Conservation (phyloP, 1,284 basidiomycete genomes). For the Tilletia horrida region DNA sequence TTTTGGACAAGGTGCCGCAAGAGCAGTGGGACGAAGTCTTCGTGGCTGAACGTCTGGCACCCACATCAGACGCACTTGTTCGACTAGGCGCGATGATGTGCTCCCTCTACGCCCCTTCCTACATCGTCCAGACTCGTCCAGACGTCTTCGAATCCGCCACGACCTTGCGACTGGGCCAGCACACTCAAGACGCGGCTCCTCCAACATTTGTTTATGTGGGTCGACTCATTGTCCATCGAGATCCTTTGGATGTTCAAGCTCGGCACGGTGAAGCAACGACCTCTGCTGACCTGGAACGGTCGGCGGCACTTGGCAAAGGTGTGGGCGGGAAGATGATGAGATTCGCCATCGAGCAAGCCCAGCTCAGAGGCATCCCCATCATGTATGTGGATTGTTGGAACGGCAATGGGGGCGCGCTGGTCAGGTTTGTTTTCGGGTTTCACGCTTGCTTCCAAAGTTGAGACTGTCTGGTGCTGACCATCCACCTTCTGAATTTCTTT, state of each 20-base stretch:
- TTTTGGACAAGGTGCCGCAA: background rate
- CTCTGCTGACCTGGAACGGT: background rate
- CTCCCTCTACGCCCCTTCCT: background rate
- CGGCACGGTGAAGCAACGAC: background rate
- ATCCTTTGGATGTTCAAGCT: background rate
- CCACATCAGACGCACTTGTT: background rate
- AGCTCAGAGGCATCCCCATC: slow-evolving; percentile 11
- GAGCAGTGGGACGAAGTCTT: background rate
- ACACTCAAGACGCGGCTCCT: background rate
- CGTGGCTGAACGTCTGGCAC: background rate
- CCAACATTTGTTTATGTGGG: slow-evolving; percentile 28
- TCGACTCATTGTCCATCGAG: slow-evolving; percentile 29
- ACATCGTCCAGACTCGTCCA: background rate
- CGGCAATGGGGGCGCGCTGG: slow-evolving; percentile 27
- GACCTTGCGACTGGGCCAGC: background rate
- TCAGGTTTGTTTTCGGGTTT: slow-evolving; percentile 22
- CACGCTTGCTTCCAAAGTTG: background rate
- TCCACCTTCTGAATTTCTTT: background rate
- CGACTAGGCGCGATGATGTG: background rate
- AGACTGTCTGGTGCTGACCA: background rate
- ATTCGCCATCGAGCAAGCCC: slow-evolving; percentile 17
- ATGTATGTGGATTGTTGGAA: slow-evolving; percentile 35
- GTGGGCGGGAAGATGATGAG: slow-evolving; percentile 22
- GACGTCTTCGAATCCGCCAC: background rate
- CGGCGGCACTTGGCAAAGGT: slow-evolving; percentile 26